Percentiles rank a stretch among this genome's conserved stretches.
phyloP scores from a whole-genome alignment of 1,284 basidiomycete species.

The Laetiporus sulphureus region DNA sequence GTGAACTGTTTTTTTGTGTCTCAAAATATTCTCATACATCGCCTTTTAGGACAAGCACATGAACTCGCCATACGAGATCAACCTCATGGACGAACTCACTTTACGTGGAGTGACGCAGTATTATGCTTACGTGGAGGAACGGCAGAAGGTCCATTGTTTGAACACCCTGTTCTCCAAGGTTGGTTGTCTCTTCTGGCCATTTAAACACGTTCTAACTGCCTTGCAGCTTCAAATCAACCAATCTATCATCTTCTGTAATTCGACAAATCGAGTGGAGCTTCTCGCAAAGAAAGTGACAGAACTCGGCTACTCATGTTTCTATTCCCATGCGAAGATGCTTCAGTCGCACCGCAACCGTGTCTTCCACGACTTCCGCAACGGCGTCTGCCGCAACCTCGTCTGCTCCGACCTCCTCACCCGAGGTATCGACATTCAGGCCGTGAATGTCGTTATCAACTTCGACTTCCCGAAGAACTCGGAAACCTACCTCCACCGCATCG shows the following conservation, averaged over 20 bases:
- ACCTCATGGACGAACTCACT: slow-evolving; percentile 99
- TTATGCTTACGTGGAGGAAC: slow-evolving; percentile 98
- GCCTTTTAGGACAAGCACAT: slow-evolving; percentile 87
- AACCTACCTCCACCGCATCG: slow-evolving; percentile 96
- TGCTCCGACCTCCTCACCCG: slow-evolving; percentile 95
- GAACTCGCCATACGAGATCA: slow-evolving; percentile 95
- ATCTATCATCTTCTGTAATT: slow-evolving; percentile 99
- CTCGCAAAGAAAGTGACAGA: slow-evolving; percentile 99
- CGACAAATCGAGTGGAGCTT: slow-evolving; percentile 98
- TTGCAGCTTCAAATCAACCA: slow-evolving; percentile 98
- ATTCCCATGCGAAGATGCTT: slow-evolving; percentile 99
- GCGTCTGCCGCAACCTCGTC: slow-evolving; percentile 96
- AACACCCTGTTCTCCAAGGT: slow-evolving; percentile 97
- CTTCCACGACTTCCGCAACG: slow-evolving; percentile 99
- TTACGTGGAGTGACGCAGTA: slow-evolving; percentile 98
- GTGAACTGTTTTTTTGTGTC: too few species aligned
- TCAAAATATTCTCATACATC: slow-evolving; percentile 9
- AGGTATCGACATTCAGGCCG: slow-evolving; percentile 99
- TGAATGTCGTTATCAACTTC: slow-evolving; percentile 99
- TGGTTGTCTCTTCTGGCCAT: slow-evolving; percentile 12
- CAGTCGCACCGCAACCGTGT: slow-evolving; percentile 98
- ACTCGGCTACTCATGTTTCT: slow-evolving; percentile 99
- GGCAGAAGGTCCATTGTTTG: slow-evolving; percentile 98
- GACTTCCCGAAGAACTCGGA: slow-evolving; percentile 99
- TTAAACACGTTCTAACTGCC: slow-evolving; percentile 18